Evolutionary conservation across 2,329 filamentous ascomycete genomes (phyloP).

Genomic region (Volutella citrinella): DNA sequence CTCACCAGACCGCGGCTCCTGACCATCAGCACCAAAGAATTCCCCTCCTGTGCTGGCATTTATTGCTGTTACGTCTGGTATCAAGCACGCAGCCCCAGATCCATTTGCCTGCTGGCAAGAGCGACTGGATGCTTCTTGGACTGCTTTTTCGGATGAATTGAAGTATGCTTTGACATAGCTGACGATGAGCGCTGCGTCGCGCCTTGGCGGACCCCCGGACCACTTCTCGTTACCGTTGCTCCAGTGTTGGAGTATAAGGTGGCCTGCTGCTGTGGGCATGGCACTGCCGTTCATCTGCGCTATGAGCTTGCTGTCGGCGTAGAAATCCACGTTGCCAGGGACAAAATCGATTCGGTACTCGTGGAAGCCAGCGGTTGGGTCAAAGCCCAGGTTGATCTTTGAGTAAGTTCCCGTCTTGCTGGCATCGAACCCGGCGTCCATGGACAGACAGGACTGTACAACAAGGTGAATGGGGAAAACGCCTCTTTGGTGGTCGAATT

Average conservation of each 20-base stretch:
- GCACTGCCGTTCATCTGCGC: conserved; percentile 53
- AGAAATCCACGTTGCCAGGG: conserved; percentile 61
- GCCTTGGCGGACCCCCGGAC: conserved; percentile 66
- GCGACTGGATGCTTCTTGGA: conserved; percentile 8
- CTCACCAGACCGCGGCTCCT: not conserved
- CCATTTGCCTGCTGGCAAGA: conserved; percentile 12
- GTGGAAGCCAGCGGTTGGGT: conserved; percentile 64
- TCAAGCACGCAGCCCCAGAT: conserved; percentile 18
- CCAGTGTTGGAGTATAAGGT: conserved; percentile 72
- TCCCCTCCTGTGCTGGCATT: conserved; percentile 21
- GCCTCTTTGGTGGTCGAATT: conserved; percentile 51
- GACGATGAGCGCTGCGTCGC: conserved; percentile 62
- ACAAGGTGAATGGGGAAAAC: conserved; percentile 68
- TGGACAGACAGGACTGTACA: conserved; percentile 64
- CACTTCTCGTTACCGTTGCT: conserved; percentile 71
- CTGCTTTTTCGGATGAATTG: conserved; percentile 56
- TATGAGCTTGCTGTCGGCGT: conserved; percentile 60
- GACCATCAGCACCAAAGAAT: conserved; percentile 11
- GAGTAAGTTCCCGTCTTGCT: conserved; percentile 56
- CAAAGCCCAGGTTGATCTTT: conserved; percentile 59
- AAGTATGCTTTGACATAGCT: conserved; percentile 77
- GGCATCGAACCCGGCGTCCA: conserved; percentile 59
- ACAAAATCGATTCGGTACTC: conserved; percentile 80
- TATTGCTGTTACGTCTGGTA: conserved; percentile 18
- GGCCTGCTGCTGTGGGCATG: conserved; percentile 60